Conservation (phyloP, 1,284 basidiomycete genomes). For the Ceratobasidium sp. region DNA sequence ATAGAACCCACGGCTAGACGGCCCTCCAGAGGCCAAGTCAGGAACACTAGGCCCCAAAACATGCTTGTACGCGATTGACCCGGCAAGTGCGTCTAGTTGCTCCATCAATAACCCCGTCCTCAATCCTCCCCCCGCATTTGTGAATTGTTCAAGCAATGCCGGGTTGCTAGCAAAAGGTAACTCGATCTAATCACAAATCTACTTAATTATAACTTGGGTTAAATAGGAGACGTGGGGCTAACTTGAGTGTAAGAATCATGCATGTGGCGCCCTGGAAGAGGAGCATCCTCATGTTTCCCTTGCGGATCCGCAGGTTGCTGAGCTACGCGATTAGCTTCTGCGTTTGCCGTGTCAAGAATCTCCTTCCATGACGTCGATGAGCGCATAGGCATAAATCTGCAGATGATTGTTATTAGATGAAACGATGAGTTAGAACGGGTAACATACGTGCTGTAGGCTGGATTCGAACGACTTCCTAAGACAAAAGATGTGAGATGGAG, state of each 20-base stretch:
- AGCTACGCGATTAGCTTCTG: slow-evolving; percentile 48
- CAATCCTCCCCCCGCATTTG: slow-evolving; percentile 74
- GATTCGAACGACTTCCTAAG: slow-evolving; percentile 65
- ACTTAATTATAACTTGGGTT: background rate
- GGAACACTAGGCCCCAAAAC: slow-evolving; percentile 70
- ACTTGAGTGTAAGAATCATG: slow-evolving; percentile 73
- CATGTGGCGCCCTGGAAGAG: slow-evolving; percentile 65
- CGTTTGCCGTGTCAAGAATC: slow-evolving; percentile 58
- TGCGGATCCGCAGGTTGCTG: slow-evolving; percentile 32
- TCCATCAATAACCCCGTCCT: slow-evolving; percentile 78
- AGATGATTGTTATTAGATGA: slow-evolving; percentile 51
- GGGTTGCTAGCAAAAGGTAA: slow-evolving; percentile 71
- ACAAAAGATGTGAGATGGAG: background rate
- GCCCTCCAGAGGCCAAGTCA: slow-evolving; percentile 19
- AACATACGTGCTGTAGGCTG: slow-evolving; percentile 65
- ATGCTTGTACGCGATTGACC: slow-evolving; percentile 84
- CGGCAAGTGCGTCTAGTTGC: slow-evolving; percentile 82
- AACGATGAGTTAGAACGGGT: background rate
- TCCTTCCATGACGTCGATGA: slow-evolving; percentile 67
- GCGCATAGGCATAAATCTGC: slow-evolving; percentile 61
- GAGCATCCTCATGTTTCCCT: slow-evolving; percentile 46
- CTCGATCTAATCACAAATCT: slow-evolving; percentile 47
- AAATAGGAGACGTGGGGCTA: slow-evolving; percentile 48
- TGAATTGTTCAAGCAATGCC: slow-evolving; percentile 70
- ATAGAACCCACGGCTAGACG: slow-evolving; percentile 74